Evolutionary conservation across 257 asterid species (phyloP).

Genomic region (Solanum tarapatanum): DNA sequence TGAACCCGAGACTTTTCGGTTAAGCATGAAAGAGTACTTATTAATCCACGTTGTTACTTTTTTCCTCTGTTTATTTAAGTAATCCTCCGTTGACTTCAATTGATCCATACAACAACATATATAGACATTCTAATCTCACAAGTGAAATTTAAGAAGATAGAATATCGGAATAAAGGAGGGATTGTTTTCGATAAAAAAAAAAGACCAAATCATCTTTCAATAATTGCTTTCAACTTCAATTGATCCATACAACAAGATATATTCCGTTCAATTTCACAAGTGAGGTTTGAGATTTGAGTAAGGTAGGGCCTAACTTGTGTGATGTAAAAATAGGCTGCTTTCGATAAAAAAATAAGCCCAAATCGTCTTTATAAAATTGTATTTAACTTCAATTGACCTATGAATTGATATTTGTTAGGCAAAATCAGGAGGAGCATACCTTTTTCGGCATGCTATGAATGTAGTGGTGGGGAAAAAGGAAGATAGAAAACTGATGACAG

Average conservation of each 20-base stretch:
- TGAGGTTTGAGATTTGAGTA: too few relatives aligned
- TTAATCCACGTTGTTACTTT: too few relatives aligned
- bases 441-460: slow-evolving; percentile 23
- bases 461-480: slow-evolving; percentile 20
- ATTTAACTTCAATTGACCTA: too few relatives aligned
- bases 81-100: not conserved
- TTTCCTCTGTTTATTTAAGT: not conserved
- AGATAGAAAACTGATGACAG: slow-evolving; percentile 11
- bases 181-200: too few relatives aligned
- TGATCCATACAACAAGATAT: not conserved
- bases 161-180: too few relatives aligned
- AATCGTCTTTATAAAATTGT: not conserved
- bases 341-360: not conserved
- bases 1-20: too few relatives aligned
- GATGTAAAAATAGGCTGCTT: not conserved
- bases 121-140: too few relatives aligned
- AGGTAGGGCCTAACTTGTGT: not conserved
- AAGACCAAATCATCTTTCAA: not conserved
- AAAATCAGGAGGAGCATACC: slow-evolving; percentile 13
- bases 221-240: not conserved
- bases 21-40: too few relatives aligned
- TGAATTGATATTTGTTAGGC: too few relatives aligned
- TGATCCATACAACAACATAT: not conserved
- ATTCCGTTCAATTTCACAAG: too few relatives aligned
- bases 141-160: too few relatives aligned